phyloP scores from a whole-genome alignment of 164 flowering plant species.

The Magnolia officinalis region DNA sequence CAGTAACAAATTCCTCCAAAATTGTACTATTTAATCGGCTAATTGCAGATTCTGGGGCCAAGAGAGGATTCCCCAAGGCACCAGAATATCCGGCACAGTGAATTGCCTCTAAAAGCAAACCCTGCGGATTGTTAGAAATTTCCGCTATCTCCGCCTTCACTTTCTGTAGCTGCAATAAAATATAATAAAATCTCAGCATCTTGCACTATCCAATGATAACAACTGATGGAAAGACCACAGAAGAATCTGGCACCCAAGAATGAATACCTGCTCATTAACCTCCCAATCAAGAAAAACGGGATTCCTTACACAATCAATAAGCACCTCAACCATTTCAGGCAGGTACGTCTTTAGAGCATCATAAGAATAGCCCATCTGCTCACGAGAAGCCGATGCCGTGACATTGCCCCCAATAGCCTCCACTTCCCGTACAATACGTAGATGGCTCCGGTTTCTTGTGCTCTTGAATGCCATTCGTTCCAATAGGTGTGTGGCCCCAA shows the following conservation, averaged over 20 bases:
- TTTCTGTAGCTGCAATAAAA: constrained; percentile 55
- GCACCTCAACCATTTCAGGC: constrained; percentile 89
- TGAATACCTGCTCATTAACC: constrained; percentile 73
- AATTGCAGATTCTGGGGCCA: constrained; percentile 73
- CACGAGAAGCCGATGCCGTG: constrained; percentile 73
- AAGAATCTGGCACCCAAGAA: neutral
- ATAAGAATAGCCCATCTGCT: constrained; percentile 80
- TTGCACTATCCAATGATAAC: neutral
- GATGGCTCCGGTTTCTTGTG: constrained; percentile 74
- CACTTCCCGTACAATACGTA: constrained; percentile 80
- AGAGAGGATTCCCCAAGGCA: constrained; percentile 67
- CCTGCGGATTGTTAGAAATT: constrained; percentile 68
- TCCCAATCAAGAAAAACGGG: constrained; percentile 94
- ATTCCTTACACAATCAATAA: constrained; percentile 79
- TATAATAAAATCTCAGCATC: constrained; percentile 1
- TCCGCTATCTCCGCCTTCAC: constrained; percentile 67
- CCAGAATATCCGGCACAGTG: constrained; percentile 88
- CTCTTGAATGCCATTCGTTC: constrained; percentile 92
- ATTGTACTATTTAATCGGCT: constrained; percentile 45
- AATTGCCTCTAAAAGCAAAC: constrained; percentile 81
- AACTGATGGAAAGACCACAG: neutral
- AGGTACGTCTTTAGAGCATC: constrained; percentile 82
- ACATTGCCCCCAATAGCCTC: constrained; percentile 90
- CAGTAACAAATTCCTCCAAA: constrained; percentile 80
- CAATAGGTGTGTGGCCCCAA: constrained; percentile 71